Base-by-base conservation (phyloP, 306 rosid species). In the Trichosanthes cucumerina region DNA sequence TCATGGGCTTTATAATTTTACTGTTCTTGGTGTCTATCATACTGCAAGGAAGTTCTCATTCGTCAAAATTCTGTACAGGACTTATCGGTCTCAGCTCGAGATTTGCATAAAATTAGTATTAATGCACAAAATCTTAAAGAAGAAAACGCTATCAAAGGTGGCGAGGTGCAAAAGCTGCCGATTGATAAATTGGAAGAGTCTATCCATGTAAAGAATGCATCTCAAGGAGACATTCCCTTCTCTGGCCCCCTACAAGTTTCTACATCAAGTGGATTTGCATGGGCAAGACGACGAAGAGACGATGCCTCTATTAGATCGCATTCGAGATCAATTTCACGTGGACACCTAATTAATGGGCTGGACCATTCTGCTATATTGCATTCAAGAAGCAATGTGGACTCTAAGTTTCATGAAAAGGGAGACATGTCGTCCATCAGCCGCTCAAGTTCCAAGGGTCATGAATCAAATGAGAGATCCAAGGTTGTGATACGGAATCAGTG, bases 181-280 rank as follows among this genome's bases (percentile, higher is more conserved):
- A 74, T 59, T 77, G 87, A 76, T 75, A 90, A 88, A 78, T 77
- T 81, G 81, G 97, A 96, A 83, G 99, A 90, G 69, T 75, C 84
- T 83, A 87, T 85, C 44, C 89, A 88, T 63, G 75, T 86, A 44
- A 96, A 90, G 86, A 86, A 89, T 85, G 92, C 91, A 78, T 91
- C 98, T 82, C 90, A 93, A 78, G 96, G 88, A 76, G 99, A 96
- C 83, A 84, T 96, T 85, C 94, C 99, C 66, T 89, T 85, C 75
- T 90, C 93, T 57, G 96, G 96, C 65, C 96, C 91, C 21, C 85
- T 96, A 66, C 97, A 93, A 83, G 99, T 93, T 83, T 96, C 99
- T 50, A 96, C 89, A 59, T 92, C 98, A 79, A 91, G 99, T 78
- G 97, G 99, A 77, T 96, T 96, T 82, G 93, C 99, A 23, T 96